phyloP scores from a whole-genome alignment of 208 protist genomes.

The Vickermania ingenoplastis region DNA sequence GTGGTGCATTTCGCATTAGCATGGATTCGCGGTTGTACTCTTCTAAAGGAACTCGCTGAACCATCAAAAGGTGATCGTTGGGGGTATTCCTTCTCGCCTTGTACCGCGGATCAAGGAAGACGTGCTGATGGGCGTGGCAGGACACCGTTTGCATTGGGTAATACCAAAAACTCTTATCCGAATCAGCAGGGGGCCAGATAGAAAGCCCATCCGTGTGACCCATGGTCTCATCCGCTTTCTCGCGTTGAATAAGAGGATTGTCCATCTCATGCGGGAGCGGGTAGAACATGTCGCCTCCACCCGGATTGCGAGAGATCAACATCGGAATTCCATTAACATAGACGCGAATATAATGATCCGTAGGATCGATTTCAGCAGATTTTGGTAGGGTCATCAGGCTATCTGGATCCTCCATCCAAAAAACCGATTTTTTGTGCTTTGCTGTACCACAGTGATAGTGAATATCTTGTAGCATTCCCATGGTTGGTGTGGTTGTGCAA shows the following conservation, averaged over 20 bases:
- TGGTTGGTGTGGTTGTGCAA: conserved; percentile 20
- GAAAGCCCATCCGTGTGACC: no score
- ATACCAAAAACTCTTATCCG: neutral
- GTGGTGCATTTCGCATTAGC: neutral
- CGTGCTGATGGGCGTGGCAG: neutral
- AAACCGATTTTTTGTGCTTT: conserved; percentile 46
- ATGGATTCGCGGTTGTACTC: neutral
- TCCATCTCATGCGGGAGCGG: conserved; percentile 51
- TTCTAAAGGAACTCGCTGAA: neutral
- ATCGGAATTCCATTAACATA: conserved; percentile 72
- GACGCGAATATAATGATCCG: conserved; percentile 41
- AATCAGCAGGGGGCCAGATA: neutral
- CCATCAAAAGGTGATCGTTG: neutral
- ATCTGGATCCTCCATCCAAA: conserved; percentile 64
- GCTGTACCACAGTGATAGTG: conserved; percentile 81
- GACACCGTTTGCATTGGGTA: neutral
- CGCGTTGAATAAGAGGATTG: neutral
- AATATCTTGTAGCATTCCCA: conserved; percentile 61
- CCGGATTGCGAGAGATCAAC: conserved; percentile 55
- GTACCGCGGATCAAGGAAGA: neutral
- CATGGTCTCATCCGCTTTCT: no score
- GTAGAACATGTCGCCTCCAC: conserved; percentile 82
- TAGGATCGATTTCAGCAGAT: conserved; percentile 21
- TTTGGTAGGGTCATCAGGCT: conserved; percentile 51
- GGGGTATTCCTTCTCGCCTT: neutral